A percentile compares a stretch with the other conserved stretches of the same genome.
These are phyloP conservation scores for Crithidia fasciculata DNA, from an alignment of 208 protist species.

Conservation along the genomic window DNA sequence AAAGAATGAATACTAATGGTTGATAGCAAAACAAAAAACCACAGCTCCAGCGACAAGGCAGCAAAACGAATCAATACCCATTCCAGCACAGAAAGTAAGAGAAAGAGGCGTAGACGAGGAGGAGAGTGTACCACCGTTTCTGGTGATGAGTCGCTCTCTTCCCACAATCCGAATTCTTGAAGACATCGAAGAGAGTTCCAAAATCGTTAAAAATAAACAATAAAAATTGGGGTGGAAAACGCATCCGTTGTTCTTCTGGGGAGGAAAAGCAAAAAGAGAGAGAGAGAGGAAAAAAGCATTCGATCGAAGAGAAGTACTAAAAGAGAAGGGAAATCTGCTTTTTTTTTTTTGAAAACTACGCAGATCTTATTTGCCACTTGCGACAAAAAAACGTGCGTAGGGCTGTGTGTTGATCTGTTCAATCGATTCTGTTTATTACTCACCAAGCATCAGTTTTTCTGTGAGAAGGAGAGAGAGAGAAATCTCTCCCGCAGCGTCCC, in stretches of 20 bases:
- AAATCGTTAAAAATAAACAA: not conserved
- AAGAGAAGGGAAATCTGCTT: not conserved
- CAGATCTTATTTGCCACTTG: not conserved
- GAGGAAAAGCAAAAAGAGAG: not conserved
- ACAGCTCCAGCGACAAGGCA: too few relatives aligned
- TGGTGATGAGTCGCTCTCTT: not conserved
- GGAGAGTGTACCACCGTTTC: not conserved
- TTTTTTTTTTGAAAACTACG: too few relatives aligned
- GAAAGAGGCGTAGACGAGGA: too few relatives aligned
- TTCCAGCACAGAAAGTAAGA: too few relatives aligned
- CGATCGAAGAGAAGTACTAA: not conserved
- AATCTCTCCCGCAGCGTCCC: too few relatives aligned
- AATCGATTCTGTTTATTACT: too few relatives aligned
- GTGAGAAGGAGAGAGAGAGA: too few relatives aligned
- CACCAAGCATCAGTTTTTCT: too few relatives aligned
- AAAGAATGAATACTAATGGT: too few relatives aligned
- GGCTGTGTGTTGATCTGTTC: too few relatives aligned
- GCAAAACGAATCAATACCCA: too few relatives aligned
- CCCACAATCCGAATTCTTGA: not conserved
- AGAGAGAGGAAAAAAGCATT: not conserved
- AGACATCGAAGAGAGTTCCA: not conserved
- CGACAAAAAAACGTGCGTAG: constrained; percentile 4
- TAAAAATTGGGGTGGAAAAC: not conserved
- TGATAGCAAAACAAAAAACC: too few relatives aligned
- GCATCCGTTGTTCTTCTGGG: not conserved